Evolutionary conservation across 148 eudicot species (phyloP).

Genomic region (Dianthus caryophyllus): DNA sequence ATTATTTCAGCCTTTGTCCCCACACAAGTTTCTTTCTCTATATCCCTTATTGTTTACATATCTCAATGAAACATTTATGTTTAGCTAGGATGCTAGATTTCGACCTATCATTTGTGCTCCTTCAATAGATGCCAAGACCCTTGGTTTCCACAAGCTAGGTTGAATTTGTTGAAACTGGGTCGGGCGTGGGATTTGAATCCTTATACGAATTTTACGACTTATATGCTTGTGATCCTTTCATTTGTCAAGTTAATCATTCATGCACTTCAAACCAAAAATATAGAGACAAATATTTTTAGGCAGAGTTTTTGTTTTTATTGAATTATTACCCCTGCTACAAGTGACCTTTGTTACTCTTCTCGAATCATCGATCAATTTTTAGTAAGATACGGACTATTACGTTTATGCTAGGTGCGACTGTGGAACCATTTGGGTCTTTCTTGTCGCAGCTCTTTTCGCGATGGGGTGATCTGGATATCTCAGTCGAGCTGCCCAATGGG

Average conservation of each 20-base stretch:
- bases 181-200: not conserved
- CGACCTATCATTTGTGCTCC: not conserved
- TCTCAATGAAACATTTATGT: not conserved
- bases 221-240: not conserved
- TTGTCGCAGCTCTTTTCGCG: slow-evolving; percentile 81
- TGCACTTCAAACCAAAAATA: not conserved
- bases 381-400: not conserved
- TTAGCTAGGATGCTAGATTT: not conserved
- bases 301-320: not conserved
- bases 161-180: not conserved
- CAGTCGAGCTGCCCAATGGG: slow-evolving; percentile 75
- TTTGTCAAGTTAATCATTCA: not conserved
- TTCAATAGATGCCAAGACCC: not conserved
- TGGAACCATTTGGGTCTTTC: slow-evolving; percentile 97
- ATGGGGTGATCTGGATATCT: slow-evolving; percentile 93
- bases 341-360: slow-evolving; percentile 2
- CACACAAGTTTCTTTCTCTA: not conserved
- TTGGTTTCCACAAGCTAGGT: not conserved
- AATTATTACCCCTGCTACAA: not conserved
- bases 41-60: not conserved
- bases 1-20: too few species aligned
- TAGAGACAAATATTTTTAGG: not conserved
- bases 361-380: not conserved
- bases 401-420: slow-evolving; percentile 75
- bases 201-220: not conserved